phyloP scores from a whole-genome alignment of 345 rosid species.

The Camelina sativa region DNA sequence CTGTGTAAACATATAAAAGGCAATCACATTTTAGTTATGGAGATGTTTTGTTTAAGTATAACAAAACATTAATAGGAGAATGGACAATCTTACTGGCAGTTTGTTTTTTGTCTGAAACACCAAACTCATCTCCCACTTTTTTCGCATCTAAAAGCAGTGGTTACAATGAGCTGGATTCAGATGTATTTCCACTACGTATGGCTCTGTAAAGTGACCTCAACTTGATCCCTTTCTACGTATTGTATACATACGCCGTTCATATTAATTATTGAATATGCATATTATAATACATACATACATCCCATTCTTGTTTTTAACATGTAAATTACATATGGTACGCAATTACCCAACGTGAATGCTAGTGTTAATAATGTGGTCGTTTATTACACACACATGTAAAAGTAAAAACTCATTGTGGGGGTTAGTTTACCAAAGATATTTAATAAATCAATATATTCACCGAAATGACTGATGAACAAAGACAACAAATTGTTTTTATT shows the following conservation, averaged over 20 bases:
- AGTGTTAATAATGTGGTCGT: not conserved
- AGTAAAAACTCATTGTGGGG: not conserved
- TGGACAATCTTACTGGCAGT: constrained; percentile 46
- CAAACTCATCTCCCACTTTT: constrained; percentile 42
- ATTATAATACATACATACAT: not conserved
- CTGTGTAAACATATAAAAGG: constrained; percentile 16
- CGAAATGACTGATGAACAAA: constrained; percentile 9
- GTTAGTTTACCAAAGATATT: not conserved
- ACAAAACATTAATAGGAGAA: constrained; percentile 45
- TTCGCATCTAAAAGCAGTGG: constrained; percentile 47
- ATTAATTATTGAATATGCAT: not conserved
- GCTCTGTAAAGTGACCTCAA: constrained; percentile 46
- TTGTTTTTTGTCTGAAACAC: constrained; percentile 47
- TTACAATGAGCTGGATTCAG: constrained; percentile 49
- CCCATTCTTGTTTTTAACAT: not conserved
- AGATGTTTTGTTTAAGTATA: constrained; percentile 39
- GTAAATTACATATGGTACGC: not conserved
- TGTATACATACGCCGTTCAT: constrained; percentile 8
- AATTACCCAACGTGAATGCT: not conserved
- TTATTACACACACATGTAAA: not conserved
- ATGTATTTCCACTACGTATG: constrained; percentile 47
- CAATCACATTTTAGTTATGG: constrained; percentile 39
- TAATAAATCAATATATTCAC: constrained; percentile 12
- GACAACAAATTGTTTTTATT: not conserved
- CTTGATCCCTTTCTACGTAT: constrained; percentile 45